Evolutionary conservation across 2,329 filamentous ascomycete species (phyloP), one percentile per base, ranked within the genome.

Genomic region (Penicillium polonicum): DNA sequence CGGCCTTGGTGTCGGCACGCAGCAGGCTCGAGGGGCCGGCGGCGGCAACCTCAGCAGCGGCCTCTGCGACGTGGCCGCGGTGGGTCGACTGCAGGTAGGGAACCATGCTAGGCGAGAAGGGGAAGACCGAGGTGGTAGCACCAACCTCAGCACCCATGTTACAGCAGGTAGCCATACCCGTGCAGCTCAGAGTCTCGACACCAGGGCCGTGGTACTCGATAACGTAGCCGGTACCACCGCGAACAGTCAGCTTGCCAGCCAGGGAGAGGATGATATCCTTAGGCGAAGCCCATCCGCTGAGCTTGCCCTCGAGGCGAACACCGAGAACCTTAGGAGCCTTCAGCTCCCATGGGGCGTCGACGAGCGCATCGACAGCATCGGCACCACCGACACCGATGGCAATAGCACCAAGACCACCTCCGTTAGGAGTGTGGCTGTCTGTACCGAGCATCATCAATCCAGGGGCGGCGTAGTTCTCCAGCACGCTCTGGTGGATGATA

Each of bases 361-460:
- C 94, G 41, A 99, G 85, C 8, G 93, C 94, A 78, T 99, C 94
- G 2, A 99, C 94, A 25, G 94, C 94, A 78, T 99, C 94, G 25
- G 94, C 94, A 70, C 94, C 94, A 71, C 94, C 94, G 35, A 99
- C 94, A 74, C 94, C 94, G 73, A 99, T 97, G 4, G 94, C 93
- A 73, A 99, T 97, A 9, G 94, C 94, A 69, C 97, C 91, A 4
- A 91, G 92, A 66, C 90, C 92, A 54, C 97, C 81, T 58, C 94
- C 94, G 68, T 94, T 94, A n/a, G 91, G 94, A 72, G 97, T 99
- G 43, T 94, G 94, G 45, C 92, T 97, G 77, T 99, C 94, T 70
- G 94, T 99, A 55, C 94, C 94, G 41, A 99, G 84, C 92, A 99
- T 97, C 92, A 99, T 97, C 67, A 97, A 78, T 49, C 94, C 94